phyloP scores from a whole-genome alignment of 2,329 filamentous ascomycete genomes.

The Fusarium phyllophilum region DNA sequence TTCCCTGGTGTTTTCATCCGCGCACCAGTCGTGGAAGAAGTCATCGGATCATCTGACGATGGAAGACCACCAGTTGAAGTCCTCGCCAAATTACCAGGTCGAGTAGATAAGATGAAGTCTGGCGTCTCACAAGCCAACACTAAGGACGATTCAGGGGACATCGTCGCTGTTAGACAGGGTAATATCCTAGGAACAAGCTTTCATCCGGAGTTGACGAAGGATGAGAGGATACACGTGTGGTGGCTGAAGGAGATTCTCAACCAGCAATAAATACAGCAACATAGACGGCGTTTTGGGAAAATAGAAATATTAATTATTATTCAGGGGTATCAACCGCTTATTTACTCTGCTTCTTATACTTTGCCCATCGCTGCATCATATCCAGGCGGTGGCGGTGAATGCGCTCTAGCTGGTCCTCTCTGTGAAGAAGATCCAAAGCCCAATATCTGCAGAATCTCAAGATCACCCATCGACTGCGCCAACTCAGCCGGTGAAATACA shows the following conservation, averaged over 20 bases:
- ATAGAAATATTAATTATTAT: conserved; percentile 16
- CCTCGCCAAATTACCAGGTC: conserved; percentile 60
- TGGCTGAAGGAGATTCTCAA: conserved; percentile 78
- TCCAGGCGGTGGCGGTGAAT: conserved; percentile 39
- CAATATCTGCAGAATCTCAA: conserved; percentile 42
- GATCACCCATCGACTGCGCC: conserved; percentile 37
- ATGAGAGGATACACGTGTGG: conserved; percentile 91
- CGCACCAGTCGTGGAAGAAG: conserved; percentile 89
- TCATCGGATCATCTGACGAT: conserved; percentile 59
- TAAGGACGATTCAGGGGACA: conserved; percentile 70
- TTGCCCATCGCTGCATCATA: conserved; percentile 33
- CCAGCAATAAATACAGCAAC: conserved; percentile 20
- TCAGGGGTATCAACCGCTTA: conserved; percentile 12
- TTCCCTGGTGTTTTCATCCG: conserved; percentile 93
- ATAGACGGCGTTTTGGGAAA: conserved; percentile 21
- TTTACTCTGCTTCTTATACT: conserved; percentile 1
- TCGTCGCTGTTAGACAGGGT: conserved; percentile 88
- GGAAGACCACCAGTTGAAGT: conserved; percentile 57
- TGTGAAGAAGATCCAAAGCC: conserved; percentile 28
- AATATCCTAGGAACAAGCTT: conserved; percentile 97
- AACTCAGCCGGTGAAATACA: conserved; percentile 38
- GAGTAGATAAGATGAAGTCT: conserved; percentile 51
- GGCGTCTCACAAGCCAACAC: conserved; percentile 51
- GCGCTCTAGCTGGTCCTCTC: conserved; percentile 5
- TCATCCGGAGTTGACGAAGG: conserved; percentile 90